phyloP scores from a whole-genome alignment of 805 yeast genomes.

The Sugiyamaella marilandica region DNA sequence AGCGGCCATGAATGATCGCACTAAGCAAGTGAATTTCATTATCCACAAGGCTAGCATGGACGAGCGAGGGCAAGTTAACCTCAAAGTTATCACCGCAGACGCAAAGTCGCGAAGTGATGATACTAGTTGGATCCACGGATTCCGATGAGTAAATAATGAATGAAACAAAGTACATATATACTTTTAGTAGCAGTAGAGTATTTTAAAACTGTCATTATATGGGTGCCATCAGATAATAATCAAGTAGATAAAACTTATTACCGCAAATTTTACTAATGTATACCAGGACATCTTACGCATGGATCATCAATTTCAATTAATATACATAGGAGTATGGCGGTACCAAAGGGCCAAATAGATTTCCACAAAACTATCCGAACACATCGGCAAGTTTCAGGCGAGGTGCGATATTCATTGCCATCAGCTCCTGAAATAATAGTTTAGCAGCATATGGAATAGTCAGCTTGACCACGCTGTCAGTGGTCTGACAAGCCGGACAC shows the following conservation, averaged over 20 bases:
- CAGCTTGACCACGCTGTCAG: slow-evolving; percentile 84
- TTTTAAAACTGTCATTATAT: too few relatives aligned
- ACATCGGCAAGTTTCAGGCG: slow-evolving; percentile 85
- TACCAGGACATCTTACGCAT: too few relatives aligned
- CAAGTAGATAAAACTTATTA: neutral
- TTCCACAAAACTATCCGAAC: slow-evolving; percentile 55
- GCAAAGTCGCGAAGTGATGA: neutral
- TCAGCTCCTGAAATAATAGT: slow-evolving; percentile 88
- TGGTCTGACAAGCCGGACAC: slow-evolving; percentile 94
- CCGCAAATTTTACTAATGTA: too few relatives aligned
- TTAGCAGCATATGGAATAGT: slow-evolving; percentile 99
- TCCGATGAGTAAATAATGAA: neutral
- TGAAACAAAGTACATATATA: neutral
- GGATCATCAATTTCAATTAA: neutral
- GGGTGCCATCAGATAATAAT: too few relatives aligned
- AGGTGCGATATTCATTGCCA: slow-evolving; percentile 99
- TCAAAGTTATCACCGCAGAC: slow-evolving; percentile 39
- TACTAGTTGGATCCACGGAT: slow-evolving; percentile 2
- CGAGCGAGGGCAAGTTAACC: slow-evolving; percentile 7
- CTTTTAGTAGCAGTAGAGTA: too few relatives aligned
- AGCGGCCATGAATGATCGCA: slow-evolving; percentile 36
- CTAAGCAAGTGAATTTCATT: slow-evolving; percentile 1
- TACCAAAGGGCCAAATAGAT: too few relatives aligned
- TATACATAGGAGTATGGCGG: neutral
- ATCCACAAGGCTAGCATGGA: slow-evolving; percentile 12